phyloP scores from a whole-genome alignment of 116 monocot species.

The Phalaenopsis hybrid region DNA sequence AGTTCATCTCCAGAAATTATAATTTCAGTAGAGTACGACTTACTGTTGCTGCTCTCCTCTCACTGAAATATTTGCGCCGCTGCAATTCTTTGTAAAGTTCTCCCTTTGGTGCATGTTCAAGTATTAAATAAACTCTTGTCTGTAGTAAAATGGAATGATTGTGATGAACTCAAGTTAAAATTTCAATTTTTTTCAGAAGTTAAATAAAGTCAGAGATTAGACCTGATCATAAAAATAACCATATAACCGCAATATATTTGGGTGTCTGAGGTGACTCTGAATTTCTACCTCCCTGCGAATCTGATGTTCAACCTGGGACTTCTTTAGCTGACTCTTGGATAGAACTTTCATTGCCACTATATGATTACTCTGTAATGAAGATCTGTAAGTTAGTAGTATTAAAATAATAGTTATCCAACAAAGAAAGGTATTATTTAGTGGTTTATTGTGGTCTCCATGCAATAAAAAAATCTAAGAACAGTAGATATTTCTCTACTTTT shows the following conservation, averaged over 20 bases:
- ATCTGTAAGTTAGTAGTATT: neutral
- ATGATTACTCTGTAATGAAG: slow-evolving; percentile 65
- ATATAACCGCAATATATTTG: slow-evolving; percentile 89
- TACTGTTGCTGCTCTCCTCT: slow-evolving; percentile 45
- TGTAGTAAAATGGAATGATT: slow-evolving; percentile 13
- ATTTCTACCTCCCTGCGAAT: slow-evolving; percentile 94
- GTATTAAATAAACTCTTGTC: slow-evolving; percentile 48
- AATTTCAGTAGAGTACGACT: slow-evolving; percentile 8
- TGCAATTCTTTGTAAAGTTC: slow-evolving; percentile 57
- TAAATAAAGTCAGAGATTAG: neutral
- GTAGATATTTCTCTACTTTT: neutral
- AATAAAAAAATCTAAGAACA: neutral
- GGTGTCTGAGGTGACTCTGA: slow-evolving; percentile 87
- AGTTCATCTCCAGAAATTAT: slow-evolving; percentile 1
- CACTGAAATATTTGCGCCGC: slow-evolving; percentile 48
- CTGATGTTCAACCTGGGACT: slow-evolving; percentile 96
- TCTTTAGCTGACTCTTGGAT: slow-evolving; percentile 93
- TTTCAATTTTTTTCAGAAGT: neutral
- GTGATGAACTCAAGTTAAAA: neutral
- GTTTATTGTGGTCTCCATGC: neutral
- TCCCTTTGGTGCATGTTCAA: slow-evolving; percentile 50
- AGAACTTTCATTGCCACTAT: slow-evolving; percentile 94
- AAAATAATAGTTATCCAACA: neutral
- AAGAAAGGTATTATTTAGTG: neutral
- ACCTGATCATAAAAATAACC: slow-evolving; percentile 99